Evolutionary conservation across 345 rosid species (phyloP).

Genomic region (Pugionium cornutum): DNA sequence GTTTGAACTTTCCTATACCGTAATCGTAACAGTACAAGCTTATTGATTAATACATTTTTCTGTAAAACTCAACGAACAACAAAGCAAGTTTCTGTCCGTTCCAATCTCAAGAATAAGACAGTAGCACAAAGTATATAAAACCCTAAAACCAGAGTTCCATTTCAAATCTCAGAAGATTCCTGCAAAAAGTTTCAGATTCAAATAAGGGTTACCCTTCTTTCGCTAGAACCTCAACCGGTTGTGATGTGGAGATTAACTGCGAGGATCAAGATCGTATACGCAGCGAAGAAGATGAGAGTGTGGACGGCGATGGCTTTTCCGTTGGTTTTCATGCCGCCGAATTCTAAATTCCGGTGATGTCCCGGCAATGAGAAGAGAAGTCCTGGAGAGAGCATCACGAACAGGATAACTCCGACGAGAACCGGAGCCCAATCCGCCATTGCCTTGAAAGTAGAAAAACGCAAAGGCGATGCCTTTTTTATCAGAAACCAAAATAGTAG

Average conservation of each 20-base stretch:
- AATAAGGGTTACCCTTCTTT: conserved; percentile 30
- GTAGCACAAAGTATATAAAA: conserved; percentile 16
- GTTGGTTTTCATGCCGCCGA: conserved; percentile 87
- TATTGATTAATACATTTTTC: conserved; percentile 17
- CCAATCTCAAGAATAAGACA: neutral
- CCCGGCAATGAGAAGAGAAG: conserved; percentile 82
- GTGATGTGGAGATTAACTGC: conserved; percentile 86
- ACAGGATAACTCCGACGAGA: conserved; percentile 73
- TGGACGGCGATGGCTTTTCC: conserved; percentile 88
- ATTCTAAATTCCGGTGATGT: conserved; percentile 54
- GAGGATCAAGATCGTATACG: conserved; percentile 73
- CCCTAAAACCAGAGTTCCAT: neutral
- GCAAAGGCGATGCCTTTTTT: conserved; percentile 26
- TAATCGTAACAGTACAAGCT: conserved; percentile 10
- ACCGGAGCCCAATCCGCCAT: conserved; percentile 99
- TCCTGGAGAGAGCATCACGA: conserved; percentile 84
- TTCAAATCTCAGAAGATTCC: conserved; percentile 27
- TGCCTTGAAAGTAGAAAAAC: conserved; percentile 1
- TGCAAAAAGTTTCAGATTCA: conserved; percentile 10
- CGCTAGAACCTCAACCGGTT: conserved; percentile 50
- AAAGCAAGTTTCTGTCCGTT: neutral
- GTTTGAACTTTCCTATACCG: neutral
- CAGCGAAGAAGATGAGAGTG: conserved; percentile 77
- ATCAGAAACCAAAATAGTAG: too few relatives aligned
- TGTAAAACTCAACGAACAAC: neutral